Percentiles rank a stretch among this genome's conserved stretches.
phyloP scores from a whole-genome alignment of 306 rosid species.

The Adenanthera pavonina region DNA sequence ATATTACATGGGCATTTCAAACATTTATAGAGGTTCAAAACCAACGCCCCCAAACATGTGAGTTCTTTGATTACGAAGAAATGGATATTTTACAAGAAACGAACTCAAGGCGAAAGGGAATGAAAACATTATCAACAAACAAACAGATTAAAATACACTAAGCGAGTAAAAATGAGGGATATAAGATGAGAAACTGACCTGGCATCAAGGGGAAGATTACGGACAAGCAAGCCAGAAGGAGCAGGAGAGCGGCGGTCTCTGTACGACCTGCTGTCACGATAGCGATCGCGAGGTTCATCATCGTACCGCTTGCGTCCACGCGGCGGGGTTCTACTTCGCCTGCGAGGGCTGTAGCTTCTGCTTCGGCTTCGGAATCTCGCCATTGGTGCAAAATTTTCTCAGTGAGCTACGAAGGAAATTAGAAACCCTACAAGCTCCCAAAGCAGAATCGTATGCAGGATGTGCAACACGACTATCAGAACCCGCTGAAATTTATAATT shows the following conservation, averaged over 20 bases:
- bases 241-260: constrained; percentile 90
- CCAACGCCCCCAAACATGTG: background rate
- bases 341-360: constrained; percentile 89
- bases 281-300: constrained; percentile 70
- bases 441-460: background rate
- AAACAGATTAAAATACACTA: background rate
- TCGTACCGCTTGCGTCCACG: constrained; percentile 83
- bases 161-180: background rate
- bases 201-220: constrained; percentile 95
- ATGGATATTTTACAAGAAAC: background rate
- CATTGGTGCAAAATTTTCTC: constrained; percentile 44
- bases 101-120: background rate
- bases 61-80: too few relatives aligned
- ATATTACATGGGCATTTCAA: background rate
- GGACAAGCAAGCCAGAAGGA: constrained; percentile 94
- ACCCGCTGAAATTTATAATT: too few relatives aligned
- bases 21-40: background rate
- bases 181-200: constrained; percentile 49
- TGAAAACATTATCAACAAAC: background rate
- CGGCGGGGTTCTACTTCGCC: constrained; percentile 84
- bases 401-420: background rate
- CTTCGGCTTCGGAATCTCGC: constrained; percentile 87
- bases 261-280: constrained; percentile 64
- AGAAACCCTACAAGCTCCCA: background rate
- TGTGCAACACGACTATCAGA: background rate